Conservation (phyloP, 2,329 filamentous ascomycete species). For the Septoria petroselini region DNA sequence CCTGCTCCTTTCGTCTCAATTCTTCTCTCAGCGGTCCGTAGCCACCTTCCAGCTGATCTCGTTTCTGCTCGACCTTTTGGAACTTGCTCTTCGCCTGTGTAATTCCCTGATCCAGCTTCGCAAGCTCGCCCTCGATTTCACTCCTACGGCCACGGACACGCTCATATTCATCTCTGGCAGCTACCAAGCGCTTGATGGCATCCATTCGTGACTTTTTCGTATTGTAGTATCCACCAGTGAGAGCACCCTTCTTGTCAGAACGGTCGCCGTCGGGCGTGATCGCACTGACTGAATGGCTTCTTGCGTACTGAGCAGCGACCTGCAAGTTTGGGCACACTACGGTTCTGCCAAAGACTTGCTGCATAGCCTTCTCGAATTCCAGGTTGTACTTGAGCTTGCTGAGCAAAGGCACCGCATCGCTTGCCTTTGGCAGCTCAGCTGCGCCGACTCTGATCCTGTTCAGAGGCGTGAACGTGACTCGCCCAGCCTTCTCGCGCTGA, state of each 20-base stretch:
- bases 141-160: slow-evolving; percentile 60
- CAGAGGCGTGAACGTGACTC: slow-evolving; percentile 92
- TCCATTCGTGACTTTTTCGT: slow-evolving; percentile 81
- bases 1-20: slow-evolving; percentile 68
- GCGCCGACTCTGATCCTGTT: slow-evolving; percentile 71
- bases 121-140: slow-evolving; percentile 67
- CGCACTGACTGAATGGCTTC: slow-evolving; percentile 85
- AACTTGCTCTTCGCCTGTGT: slow-evolving; percentile 80
- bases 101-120: slow-evolving; percentile 81
- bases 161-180: slow-evolving; percentile 73
- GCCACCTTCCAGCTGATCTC: slow-evolving; percentile 73
- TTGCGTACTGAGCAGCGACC: slow-evolving; percentile 83
- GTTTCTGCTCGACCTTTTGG: slow-evolving; percentile 76
- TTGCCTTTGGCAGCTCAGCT: slow-evolving; percentile 75
- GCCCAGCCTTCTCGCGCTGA: slow-evolving; percentile 73
- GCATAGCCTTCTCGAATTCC: slow-evolving; percentile 78
- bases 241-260: slow-evolving; percentile 88
- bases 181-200: slow-evolving; percentile 70
- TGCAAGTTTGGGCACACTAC: slow-evolving; percentile 89
- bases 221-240: slow-evolving; percentile 94
- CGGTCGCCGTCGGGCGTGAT: slow-evolving; percentile 95
- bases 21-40: slow-evolving; percentile 78
- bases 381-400: slow-evolving; percentile 78
- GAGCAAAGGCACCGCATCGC: slow-evolving; percentile 82
- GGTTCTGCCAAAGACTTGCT: slow-evolving; percentile 92